Conservation (phyloP, 2,329 filamentous ascomycete species). For the Elsinoe arachidis region DNA sequence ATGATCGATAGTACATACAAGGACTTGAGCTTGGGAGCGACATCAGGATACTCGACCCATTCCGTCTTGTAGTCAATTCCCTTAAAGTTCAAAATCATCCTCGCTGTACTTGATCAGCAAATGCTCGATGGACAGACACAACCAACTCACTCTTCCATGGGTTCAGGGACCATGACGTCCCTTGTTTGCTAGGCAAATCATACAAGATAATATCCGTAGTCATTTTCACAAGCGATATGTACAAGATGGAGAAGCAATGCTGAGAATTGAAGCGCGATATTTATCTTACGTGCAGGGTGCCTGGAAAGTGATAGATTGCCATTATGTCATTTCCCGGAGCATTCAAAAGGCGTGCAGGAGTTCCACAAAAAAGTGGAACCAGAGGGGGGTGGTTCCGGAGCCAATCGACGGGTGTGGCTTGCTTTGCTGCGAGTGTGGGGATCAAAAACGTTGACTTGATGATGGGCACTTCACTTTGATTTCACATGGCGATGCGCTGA, state of each 20-base stretch:
- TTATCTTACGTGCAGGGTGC: not conserved
- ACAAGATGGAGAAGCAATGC: not conserved
- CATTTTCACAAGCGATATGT: not conserved
- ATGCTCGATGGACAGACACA: constrained; percentile 8
- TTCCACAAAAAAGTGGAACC: not conserved
- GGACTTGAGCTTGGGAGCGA: constrained; percentile 47
- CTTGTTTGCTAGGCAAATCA: constrained; percentile 51
- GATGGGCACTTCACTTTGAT: not conserved
- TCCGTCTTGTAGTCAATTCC: constrained; percentile 57
- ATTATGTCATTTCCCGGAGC: not conserved
- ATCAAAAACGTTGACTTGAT: not conserved
- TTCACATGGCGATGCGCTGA: not conserved
- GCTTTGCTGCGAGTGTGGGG: not conserved
- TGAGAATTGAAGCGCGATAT: not conserved
- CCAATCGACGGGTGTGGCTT: not conserved
- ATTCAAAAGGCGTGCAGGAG: not conserved
- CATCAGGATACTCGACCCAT: constrained; percentile 62
- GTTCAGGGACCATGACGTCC: constrained; percentile 55
- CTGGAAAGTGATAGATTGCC: not conserved
- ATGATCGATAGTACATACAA: constrained; percentile 24
- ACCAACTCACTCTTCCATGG: constrained; percentile 56
- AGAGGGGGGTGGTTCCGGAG: not conserved
- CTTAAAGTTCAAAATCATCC: constrained; percentile 60
- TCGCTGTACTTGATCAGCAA: constrained; percentile 38
- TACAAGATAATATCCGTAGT: constrained; percentile 45